Evolutionary conservation across 2,329 filamentous ascomycete genomes (phyloP), one percentile per base, ranked within the genome.

Genomic region (Metarhizium rileyi): DNA sequence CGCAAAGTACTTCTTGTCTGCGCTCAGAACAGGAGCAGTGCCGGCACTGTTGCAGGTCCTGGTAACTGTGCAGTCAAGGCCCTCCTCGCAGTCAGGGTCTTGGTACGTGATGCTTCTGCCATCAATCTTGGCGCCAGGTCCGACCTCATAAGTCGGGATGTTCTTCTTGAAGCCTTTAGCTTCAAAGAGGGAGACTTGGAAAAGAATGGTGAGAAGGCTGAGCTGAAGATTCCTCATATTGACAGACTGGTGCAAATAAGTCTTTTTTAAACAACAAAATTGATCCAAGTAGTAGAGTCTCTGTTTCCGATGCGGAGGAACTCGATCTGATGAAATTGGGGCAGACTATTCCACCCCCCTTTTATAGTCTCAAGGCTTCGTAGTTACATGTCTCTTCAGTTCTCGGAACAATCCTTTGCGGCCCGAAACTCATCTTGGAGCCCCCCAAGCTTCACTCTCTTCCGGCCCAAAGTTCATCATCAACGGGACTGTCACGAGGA

Each of bases 1-100:
- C 2, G 50, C 50, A 25, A 50, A 52, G 40, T 43, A 52, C 45
- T 50, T 51, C 47, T 54, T 49, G 50, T 59, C 36, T 22, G 51
- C 41, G 16, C 35, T 49, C 36, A 54, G 38, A 28, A 46, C 49
- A 10, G 52, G 52, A 14, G 20, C n/a, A 3, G 52, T 49, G 4
- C 48, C 50, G 6, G 33, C 18, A 8, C 20, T 23, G 6, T 28
- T 16, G 30, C 50, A 54, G 4, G 28, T 41, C 48, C 50, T 51
- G 4, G 46, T 40, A 1, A 25, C 35, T 7, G 7, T 40, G 44
- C 49, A 54, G 5, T 45, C 12, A 14, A 54, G 16, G 28, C 46
- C 30, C 23, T 46, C 46, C 7, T 52, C 48, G 42, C 50, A 54
- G 44, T 50, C 50, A 16, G 53, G 50, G 44, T 53, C 53, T 9